Evolutionary conservation across 2,329 filamentous ascomycete species (phyloP), one percentile per base, ranked within the genome.

Genomic region (Aspergillus thermomutatus): DNA sequence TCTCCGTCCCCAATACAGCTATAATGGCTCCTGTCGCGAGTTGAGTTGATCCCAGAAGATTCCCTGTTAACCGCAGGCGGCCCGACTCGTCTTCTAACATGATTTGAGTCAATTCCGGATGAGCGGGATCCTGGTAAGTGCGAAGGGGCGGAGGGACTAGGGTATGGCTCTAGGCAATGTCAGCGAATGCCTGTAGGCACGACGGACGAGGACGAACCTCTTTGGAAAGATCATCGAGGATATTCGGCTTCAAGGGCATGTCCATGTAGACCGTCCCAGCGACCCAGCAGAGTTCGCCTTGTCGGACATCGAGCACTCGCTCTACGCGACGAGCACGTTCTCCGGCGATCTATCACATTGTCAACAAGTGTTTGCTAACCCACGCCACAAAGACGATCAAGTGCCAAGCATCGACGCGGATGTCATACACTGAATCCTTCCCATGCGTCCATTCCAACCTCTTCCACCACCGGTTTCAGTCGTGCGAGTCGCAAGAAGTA

Each of bases 61-160:
- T 81, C 3, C 94, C 94, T 0, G 89, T 87, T 7, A 99, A 79
- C 21, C 87, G 84, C 63, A 99, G 80, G 25, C 95, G 87, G 49
- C 94, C 94, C 0, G 92, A 97, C 74, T 97, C 93, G 72, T 99
- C 94, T 74, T 99, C 94, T 41, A 99, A 80, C 87, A 95, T 96
- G 64, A 91, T 84, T 58, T 85, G 78, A 50, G 91, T 85, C 23
- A 62, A 59, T 10, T 67, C 67, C 19, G 72, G 73, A 48, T 75
- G 64, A 11, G 71, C 69, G 25, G 73, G 69, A 52, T 88, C 82
- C 62, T 86, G 83, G 75, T 96, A 97, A 64, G 91, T 94, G 62
- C 88, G 82, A 58, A 87, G 83, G 7, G 86, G 83, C 14, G 90
- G 86, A 8, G 92, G 92, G 1, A 90, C 91, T 0, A 90, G 88